phyloP scores from a whole-genome alignment of 129 eudicot genomes.

The Lactuca sativa region DNA sequence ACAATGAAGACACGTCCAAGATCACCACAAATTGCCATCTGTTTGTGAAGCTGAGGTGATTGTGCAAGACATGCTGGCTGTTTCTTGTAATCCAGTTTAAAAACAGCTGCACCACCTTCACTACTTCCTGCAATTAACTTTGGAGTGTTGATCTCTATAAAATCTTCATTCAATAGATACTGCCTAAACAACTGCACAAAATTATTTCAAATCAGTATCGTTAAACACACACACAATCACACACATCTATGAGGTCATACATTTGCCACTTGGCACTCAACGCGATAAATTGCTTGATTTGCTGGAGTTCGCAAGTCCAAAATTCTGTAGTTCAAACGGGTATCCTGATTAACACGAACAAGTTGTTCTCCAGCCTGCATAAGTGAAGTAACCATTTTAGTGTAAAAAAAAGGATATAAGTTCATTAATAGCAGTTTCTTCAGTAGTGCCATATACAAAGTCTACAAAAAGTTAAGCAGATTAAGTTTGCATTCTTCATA shows the following conservation, averaged over 20 bases:
- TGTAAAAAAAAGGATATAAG: not conserved
- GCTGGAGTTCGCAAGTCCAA: conserved; percentile 90
- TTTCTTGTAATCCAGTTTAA: conserved; percentile 74
- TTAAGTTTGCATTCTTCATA: not conserved
- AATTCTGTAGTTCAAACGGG: conserved; percentile 72
- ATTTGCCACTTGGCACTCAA: conserved; percentile 62
- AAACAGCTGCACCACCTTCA: conserved; percentile 96
- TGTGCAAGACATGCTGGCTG: conserved; percentile 92
- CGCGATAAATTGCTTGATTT: conserved; percentile 79
- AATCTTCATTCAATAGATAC: conserved; percentile 57
- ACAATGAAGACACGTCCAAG: conserved; percentile 76
- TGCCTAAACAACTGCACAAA: conserved; percentile 67
- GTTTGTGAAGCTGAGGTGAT: conserved; percentile 95
- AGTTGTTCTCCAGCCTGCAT: conserved; percentile 76
- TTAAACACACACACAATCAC: not conserved
- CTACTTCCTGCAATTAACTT: conserved; percentile 84
- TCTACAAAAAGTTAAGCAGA: too few relatives aligned
- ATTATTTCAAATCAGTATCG: not conserved
- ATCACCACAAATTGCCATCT: conserved; percentile 92
- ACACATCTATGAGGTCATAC: conserved; percentile 27
- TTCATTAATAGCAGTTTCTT: not conserved
- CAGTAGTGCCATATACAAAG: too few relatives aligned
- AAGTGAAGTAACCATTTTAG: not conserved
- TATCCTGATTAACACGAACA: conserved; percentile 88
- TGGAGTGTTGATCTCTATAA: conserved; percentile 74